These are phyloP conservation scores for Fusarium albosuccineum DNA, from an alignment of 2,329 filamentous ascomycete genomes.

Conservation along the genomic window DNA sequence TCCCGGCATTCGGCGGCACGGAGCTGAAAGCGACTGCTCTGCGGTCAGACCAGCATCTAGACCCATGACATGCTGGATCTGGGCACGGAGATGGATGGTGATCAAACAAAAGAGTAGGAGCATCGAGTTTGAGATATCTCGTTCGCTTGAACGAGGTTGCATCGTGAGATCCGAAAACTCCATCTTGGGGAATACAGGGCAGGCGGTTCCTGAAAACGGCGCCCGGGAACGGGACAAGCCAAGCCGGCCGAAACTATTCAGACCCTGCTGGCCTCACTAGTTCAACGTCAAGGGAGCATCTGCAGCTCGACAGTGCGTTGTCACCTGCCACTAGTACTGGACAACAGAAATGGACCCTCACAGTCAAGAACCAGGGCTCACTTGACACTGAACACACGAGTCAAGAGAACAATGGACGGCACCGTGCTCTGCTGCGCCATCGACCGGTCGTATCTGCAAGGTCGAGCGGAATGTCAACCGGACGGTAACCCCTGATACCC, in stretches of 20 bases:
- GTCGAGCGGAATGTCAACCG: conserved; percentile 29
- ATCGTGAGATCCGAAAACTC: conserved; percentile 19
- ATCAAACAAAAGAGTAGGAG: conserved; percentile 35
- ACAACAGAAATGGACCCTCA: conserved; percentile 7
- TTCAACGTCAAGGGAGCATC: conserved; percentile 13
- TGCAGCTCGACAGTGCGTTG: conserved; percentile 1
- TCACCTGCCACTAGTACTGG: conserved; percentile 18
- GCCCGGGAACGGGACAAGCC: conserved; percentile 19
- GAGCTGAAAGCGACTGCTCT: background rate
- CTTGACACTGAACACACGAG: conserved; percentile 36
- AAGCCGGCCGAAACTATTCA: conserved; percentile 33
- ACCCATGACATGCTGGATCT: conserved; percentile 26
- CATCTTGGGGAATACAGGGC: conserved; percentile 11
- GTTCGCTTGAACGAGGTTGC: conserved; percentile 31
- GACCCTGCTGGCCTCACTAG: conserved; percentile 29
- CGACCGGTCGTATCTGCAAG: conserved; percentile 37
- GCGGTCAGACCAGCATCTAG: conserved; percentile 12
- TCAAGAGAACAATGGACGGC: conserved; percentile 29
- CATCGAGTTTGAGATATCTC: conserved; percentile 29
- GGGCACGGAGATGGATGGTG: conserved; percentile 20
- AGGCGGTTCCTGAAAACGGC: conserved; percentile 19
- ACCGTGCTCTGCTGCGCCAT: conserved; percentile 24
- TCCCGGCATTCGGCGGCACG: background rate
- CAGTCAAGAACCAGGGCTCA: conserved; percentile 20
- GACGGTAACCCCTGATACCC: conserved; percentile 37